Conservation (phyloP, 345 rosid genomes). For the Eucalyptus lansdowneana region DNA sequence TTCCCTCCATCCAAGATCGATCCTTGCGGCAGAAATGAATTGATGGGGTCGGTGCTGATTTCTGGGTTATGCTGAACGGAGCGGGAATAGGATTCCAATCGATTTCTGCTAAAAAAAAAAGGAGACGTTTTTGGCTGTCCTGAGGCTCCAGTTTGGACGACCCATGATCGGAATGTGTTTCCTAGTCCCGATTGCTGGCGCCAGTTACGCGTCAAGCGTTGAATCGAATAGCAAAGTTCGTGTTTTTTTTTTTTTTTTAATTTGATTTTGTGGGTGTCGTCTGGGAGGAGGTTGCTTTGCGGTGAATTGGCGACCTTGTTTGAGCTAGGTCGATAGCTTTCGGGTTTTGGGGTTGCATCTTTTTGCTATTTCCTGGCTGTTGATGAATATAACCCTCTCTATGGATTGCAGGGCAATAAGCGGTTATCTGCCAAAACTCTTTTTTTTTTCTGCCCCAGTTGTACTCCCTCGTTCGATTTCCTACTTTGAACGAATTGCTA, state of each 20-base stretch:
- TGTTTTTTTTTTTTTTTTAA: neutral
- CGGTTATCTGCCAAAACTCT: neutral
- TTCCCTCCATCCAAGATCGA: neutral
- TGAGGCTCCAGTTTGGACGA: neutral
- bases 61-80: neutral
- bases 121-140: neutral
- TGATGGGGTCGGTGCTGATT: neutral
- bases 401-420: neutral
- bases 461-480: neutral
- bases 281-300: neutral
- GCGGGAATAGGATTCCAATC: neutral
- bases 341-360: neutral
- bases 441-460: neutral
- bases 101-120: neutral
- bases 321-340: neutral
- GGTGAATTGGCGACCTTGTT: neutral
- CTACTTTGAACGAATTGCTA: neutral
- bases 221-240: neutral
- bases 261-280: neutral
- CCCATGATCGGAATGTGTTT: neutral
- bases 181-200: neutral
- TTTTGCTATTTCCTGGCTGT: neutral
- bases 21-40: neutral
- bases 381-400: neutral
- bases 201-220: neutral